Conservation (phyloP, 2,329 filamentous ascomycete genomes). For the Exserohilum turcica region DNA sequence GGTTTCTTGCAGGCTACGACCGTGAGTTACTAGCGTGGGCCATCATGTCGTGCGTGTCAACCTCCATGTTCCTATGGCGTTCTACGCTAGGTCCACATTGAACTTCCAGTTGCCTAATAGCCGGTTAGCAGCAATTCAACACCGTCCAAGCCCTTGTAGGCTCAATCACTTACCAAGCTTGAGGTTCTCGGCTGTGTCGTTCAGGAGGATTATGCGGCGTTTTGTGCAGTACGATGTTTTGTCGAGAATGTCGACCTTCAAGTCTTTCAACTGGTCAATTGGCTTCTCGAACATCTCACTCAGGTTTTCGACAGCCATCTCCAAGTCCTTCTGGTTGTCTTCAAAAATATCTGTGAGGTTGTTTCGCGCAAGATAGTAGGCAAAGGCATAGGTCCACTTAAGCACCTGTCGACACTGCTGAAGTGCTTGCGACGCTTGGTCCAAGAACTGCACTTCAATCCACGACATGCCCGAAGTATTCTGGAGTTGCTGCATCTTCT, state of each 20-base stretch:
- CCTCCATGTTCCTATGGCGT: neutral
- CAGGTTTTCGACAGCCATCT: constrained; percentile 93
- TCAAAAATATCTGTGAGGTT: constrained; percentile 97
- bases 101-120: constrained; percentile 39
- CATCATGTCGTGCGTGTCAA: neutral
- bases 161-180: constrained; percentile 70
- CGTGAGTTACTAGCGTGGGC: neutral
- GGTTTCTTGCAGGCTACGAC: neutral
- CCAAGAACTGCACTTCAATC: constrained; percentile 98
- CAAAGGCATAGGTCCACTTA: constrained; percentile 99
- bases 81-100: constrained; percentile 35
- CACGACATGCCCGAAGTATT: constrained; percentile 94
- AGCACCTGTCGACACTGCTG: constrained; percentile 97
- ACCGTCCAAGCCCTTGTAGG: neutral
- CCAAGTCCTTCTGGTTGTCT: constrained; percentile 96
- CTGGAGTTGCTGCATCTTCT: constrained; percentile 98
- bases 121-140: constrained; percentile 14
- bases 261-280: constrained; percentile 77
- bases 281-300: constrained; percentile 99
- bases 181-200: constrained; percentile 90
- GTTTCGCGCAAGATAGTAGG: constrained; percentile 94
- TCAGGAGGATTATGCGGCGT: constrained; percentile 83
- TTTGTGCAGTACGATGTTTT: constrained; percentile 98
- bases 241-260: constrained; percentile 98
- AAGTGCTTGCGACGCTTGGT: constrained; percentile 88